Conservation (phyloP, 805 yeast species). For the Saccharomycopsis selenospora region DNA sequence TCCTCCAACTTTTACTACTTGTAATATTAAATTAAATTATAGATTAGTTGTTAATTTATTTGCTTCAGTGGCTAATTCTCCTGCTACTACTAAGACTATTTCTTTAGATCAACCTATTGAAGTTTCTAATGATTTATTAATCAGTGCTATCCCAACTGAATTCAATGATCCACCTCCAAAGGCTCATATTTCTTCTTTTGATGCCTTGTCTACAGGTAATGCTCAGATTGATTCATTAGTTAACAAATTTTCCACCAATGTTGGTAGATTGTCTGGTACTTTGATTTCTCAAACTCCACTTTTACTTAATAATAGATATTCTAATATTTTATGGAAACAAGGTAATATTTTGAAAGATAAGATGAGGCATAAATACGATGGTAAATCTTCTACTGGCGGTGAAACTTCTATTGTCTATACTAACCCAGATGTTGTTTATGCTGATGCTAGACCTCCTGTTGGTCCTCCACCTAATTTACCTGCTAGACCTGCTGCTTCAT, state of each 20-base stretch:
- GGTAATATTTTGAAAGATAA: background rate
- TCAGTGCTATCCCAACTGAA: background rate
- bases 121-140: background rate
- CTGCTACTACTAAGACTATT: slow-evolving; percentile 1
- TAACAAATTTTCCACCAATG: background rate
- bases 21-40: background rate
- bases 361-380: background rate
- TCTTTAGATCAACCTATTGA: background rate
- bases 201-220: background rate
- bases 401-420: background rate
- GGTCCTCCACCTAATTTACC: background rate
- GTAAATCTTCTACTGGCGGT: background rate
- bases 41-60: background rate
- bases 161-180: background rate
- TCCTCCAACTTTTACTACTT: background rate
- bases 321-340: background rate
- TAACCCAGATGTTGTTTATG: background rate
- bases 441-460: slow-evolving; percentile 1
- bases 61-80: background rate
- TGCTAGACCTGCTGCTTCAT: slow-evolving; percentile 4
- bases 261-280: background rate
- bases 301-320: background rate
- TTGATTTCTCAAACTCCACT: background rate
- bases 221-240: slow-evolving; percentile 1
- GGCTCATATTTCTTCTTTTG: background rate